Base-by-base conservation (phyloP, 495 filamentous ascomycete genomes). In the Hamigera avellanea region DNA sequence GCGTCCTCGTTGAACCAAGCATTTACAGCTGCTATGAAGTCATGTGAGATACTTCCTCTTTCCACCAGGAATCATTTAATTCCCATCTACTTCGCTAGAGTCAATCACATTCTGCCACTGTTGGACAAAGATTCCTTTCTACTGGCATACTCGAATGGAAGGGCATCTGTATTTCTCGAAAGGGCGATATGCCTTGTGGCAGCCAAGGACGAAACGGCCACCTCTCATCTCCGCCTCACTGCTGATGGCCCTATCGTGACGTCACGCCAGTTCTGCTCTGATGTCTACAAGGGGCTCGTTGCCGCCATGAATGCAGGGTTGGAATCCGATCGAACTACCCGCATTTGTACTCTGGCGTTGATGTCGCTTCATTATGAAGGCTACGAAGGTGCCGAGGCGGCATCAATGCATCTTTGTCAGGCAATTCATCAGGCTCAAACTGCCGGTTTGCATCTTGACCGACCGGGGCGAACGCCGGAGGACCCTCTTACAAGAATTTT, bases 381-480 rank as follows among this genome's bases (percentile, higher is more conserved):
- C 3, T 54, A 61, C 19, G 57, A 66, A 46, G 66, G 67, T 13
- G 57, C 59, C 4, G 67, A 70, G 35, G 44, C 55, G 7, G 63
- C 67, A 21, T 67, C 64, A 14, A 54, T 67, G 37, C 57, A 67
- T 21, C 43, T 70, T 2, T 61, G 53, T 17, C 52, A 63, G 29
- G 66, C 67, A 3, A 66, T 70, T 15, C 74, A 80, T 35, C 71
- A 81, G 41, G 73, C 73, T 12, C 76, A 83, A 36, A 79, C 79
- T 1, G 52, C 78, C 21, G 80, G 79, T 2, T 50, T 84, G 16
- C 81, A 86, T 39, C 60, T 73, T 26, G 61, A 64, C 29, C 60
- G 59, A 14, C 59, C 65, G 17, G 48, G 54, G 17, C 55, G 56
- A 36, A 40, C 39, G 41, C 35, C 52, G 32, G 43, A 51, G 42